Conservation (phyloP, 106 monocot species). For the Agapanthus africanus region DNA sequence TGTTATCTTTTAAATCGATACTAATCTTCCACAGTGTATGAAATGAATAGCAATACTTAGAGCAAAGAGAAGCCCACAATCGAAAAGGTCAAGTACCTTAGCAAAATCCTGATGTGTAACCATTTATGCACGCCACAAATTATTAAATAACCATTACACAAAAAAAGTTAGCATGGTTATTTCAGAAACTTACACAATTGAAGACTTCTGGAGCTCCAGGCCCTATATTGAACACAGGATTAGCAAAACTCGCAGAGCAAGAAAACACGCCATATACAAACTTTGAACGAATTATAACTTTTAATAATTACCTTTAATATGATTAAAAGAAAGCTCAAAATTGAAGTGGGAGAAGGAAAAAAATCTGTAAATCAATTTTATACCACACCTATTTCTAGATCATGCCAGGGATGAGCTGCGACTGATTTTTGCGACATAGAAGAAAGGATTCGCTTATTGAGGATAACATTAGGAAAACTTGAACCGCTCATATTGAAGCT, state of each 20-base stretch:
- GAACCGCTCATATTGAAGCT: constrained; percentile 8
- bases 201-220: constrained; percentile 74
- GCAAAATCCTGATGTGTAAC: not conserved
- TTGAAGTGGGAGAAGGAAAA: not conserved
- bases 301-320: not conserved
- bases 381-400: constrained; percentile 59
- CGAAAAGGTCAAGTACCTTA: not conserved
- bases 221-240: constrained; percentile 20
- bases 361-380: not conserved
- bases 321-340: not conserved
- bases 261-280: not conserved
- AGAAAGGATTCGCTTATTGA: constrained; percentile 71
- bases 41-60: too few species aligned
- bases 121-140: not conserved
- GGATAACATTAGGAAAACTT: constrained; percentile 25
- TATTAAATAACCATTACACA: not conserved
- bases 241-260: not conserved
- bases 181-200: constrained; percentile 51
- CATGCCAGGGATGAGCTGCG: constrained; percentile 87
- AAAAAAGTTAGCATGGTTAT: not conserved
- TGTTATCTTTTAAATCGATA: not conserved
- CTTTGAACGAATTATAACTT: not conserved
- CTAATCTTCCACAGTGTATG: not conserved
- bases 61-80: not conserved
- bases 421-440: constrained; percentile 48